These are phyloP conservation scores for Entamoeba moshkovskii DNA, from an alignment of 208 protist species.

Conservation along the genomic window DNA sequence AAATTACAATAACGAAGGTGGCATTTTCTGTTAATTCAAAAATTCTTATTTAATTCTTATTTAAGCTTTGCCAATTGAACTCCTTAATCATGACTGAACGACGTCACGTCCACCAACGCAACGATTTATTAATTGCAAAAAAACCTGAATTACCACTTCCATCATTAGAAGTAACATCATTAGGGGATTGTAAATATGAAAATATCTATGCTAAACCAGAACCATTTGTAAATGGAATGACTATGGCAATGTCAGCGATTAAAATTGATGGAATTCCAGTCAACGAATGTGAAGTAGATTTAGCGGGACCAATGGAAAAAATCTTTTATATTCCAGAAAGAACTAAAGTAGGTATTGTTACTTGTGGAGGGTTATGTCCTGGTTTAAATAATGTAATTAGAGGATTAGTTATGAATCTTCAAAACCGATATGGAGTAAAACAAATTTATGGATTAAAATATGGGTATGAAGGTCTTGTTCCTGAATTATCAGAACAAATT, in stretches of 20 bases:
- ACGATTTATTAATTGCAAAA: not conserved
- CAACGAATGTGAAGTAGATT: not conserved
- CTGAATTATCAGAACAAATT: not conserved
- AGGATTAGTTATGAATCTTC: not conserved
- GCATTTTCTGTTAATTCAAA: too few relatives aligned
- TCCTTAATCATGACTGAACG: too few relatives aligned
- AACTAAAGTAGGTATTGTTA: not conserved
- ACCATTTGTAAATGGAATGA: not conserved
- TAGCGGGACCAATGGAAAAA: not conserved
- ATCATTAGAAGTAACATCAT: not conserved
- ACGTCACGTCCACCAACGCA: not conserved
- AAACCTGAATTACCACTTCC: not conserved
- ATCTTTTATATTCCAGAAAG: not conserved
- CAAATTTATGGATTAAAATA: not conserved
- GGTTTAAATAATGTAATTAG: slow-evolving; percentile 9
- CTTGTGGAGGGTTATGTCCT: not conserved
- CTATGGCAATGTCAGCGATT: not conserved
- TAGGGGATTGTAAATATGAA: not conserved
- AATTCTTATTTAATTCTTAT: too few relatives aligned
- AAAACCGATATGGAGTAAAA: not conserved
- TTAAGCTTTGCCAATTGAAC: too few relatives aligned
- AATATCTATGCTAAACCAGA: not conserved
- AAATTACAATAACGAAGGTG: too few relatives aligned
- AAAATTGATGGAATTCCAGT: not conserved
- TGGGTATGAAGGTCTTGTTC: not conserved